Evolutionary conservation across 495 filamentous ascomycete genomes (phyloP).

Genomic region (Neurospora africana): DNA sequence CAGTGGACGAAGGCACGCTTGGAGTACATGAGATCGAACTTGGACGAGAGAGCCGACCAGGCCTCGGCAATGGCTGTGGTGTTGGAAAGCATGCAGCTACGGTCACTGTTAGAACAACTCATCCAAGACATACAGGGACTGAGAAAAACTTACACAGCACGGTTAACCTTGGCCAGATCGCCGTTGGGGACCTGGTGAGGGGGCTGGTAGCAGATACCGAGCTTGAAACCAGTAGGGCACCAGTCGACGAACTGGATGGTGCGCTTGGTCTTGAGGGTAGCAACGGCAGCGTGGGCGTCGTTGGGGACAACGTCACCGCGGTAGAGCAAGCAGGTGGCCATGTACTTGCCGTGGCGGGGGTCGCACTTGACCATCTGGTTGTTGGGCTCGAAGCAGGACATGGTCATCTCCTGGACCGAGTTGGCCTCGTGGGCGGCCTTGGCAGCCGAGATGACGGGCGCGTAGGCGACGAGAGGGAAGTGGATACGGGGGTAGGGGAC

Average conservation of each 20-base stretch:
- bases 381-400: conserved; percentile 74
- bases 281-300: conserved; percentile 83
- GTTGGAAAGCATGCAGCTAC: conserved; percentile 97
- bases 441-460: conserved; percentile 83
- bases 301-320: conserved; percentile 96
- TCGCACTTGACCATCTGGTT: conserved; percentile 99
- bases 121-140: background rate
- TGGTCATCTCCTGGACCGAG: conserved; percentile 78
- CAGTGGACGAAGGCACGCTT: conserved; percentile 99
- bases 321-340: conserved; percentile 97
- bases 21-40: conserved; percentile 99
- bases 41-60: conserved; percentile 93
- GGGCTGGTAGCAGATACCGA: conserved; percentile 99
- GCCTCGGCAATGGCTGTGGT: conserved; percentile 98
- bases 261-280: conserved; percentile 93
- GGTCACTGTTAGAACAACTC: conserved; percentile 13
- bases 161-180: conserved; percentile 92
- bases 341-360: conserved; percentile 98
- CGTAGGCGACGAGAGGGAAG: conserved; percentile 94
- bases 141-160: conserved; percentile 70
- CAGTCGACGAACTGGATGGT: conserved; percentile 99
- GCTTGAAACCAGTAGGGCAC: conserved; percentile 99
- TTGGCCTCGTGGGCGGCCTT: conserved; percentile 94
- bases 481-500: conserved; percentile 98
- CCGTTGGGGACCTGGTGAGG: conserved; percentile 92